A percentile compares a stretch with the other conserved stretches of the same genome.
phyloP scores from a whole-genome alignment of 345 rosid species.

The Euphorbia tirucalli region DNA sequence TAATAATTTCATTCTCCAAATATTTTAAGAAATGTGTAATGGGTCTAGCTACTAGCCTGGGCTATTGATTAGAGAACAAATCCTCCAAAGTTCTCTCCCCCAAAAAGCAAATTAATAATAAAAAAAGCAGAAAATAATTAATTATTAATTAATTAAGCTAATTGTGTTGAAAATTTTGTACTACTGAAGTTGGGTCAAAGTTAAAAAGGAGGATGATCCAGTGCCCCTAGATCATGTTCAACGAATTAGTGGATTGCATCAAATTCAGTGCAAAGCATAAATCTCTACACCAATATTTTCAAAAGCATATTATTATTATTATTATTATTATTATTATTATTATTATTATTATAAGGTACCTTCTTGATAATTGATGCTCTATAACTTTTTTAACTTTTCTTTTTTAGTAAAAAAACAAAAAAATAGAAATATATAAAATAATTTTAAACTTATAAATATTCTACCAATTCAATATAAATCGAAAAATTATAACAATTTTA shows the following conservation, averaged over 20 bases:
- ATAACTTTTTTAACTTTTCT: no score
- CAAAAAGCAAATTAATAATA: not conserved
- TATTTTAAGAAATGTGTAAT: no score
- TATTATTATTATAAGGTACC: no score
- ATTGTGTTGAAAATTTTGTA: not conserved
- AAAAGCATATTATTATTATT: not conserved
- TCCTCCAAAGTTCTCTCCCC: not conserved
- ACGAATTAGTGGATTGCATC: conserved; percentile 19
- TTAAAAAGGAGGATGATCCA: not conserved
- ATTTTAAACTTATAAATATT: no score
- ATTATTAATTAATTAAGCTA: not conserved
- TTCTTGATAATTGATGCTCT: no score
- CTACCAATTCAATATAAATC: no score
- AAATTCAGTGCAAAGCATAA: conserved; percentile 51
- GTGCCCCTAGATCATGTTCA: conserved; percentile 13
- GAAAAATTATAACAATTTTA: no score
- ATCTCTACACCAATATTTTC: not conserved
- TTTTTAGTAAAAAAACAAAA: no score
- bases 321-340: no score
- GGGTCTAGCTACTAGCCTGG: not conserved
- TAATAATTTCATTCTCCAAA: no score
- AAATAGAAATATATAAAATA: no score
- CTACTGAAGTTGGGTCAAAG: conserved; percentile 11
- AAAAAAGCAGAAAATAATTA: not conserved
- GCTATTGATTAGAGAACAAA: not conserved